Evolutionary conservation across 345 rosid species (phyloP).

Genomic region (Aquilaria malaccensis): DNA sequence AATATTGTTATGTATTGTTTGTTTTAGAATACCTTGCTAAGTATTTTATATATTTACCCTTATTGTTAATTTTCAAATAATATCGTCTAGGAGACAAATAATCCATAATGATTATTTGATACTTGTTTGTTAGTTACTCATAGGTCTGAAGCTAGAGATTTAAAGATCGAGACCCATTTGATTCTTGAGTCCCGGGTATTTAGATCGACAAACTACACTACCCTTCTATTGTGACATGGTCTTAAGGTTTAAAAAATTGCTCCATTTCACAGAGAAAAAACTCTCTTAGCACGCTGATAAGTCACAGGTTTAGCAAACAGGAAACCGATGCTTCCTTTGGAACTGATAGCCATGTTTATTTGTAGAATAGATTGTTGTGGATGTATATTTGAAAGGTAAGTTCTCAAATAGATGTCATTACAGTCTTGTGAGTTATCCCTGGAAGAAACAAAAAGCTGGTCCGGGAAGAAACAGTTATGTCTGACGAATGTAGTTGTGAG

Average conservation of each 20-base stretch:
- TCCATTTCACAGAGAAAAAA: conserved; percentile 94
- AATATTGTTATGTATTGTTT: too few relatives aligned
- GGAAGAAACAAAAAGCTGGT: conserved; percentile 19
- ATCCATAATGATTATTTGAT: too few relatives aligned
- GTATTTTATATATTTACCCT: too few relatives aligned
- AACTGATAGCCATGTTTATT: neutral
- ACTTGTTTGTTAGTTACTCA: too few relatives aligned
- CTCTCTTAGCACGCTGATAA: conserved; percentile 46
- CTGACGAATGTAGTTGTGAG: too few relatives aligned
- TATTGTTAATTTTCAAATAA: too few relatives aligned
- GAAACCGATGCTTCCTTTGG: neutral
- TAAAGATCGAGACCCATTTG: conserved; percentile 68
- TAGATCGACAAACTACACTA: conserved; percentile 77
- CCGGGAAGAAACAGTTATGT: too few relatives aligned
- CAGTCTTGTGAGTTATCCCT: neutral
- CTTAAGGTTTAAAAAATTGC: conserved; percentile 83
- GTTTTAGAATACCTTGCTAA: too few relatives aligned
- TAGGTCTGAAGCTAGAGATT: conserved; percentile 58
- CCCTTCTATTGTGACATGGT: conserved; percentile 98
- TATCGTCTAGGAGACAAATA: too few relatives aligned
- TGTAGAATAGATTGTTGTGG: conserved; percentile 24
- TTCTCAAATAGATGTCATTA: conserved; percentile 1
- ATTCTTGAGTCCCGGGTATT: conserved; percentile 77
- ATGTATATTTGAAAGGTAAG: conserved; percentile 11
- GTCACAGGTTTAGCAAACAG: conserved; percentile 14